phyloP scores from a whole-genome alignment of 2,329 filamentous ascomycete species.

The Exophiala alcalophila region DNA sequence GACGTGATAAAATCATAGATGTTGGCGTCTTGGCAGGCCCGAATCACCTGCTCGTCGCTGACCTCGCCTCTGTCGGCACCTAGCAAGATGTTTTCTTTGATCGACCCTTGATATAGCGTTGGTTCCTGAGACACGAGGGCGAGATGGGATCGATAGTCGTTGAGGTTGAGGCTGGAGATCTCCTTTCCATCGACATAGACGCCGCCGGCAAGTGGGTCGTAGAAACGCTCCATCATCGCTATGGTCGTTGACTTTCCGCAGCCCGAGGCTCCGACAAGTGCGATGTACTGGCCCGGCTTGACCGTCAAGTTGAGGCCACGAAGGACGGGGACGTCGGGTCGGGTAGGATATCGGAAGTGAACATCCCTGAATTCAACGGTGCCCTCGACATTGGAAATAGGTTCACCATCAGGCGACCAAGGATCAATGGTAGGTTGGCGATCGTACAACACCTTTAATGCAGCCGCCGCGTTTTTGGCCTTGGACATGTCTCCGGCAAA shows the following conservation, averaged over 20 bases:
- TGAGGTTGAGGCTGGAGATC: constrained; percentile 76
- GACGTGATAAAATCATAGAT: constrained; percentile 90
- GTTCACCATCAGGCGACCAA: constrained; percentile 69
- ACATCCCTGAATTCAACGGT: constrained; percentile 86
- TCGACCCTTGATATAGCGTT: constrained; percentile 87
- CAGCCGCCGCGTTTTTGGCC: constrained; percentile 75
- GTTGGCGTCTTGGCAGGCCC: constrained; percentile 84
- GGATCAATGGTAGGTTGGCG: constrained; percentile 76
- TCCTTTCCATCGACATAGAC: constrained; percentile 81
- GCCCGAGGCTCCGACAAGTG: constrained; percentile 83
- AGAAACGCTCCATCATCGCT: constrained; percentile 87
- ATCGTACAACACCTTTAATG: constrained; percentile 82
- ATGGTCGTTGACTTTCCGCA: constrained; percentile 96
- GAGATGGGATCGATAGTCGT: constrained; percentile 78
- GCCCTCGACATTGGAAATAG: constrained; percentile 65
- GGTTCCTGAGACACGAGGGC: constrained; percentile 93
- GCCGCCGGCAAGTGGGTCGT: constrained; percentile 77
- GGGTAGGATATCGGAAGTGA: constrained; percentile 89
- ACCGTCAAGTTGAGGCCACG: constrained; percentile 67
- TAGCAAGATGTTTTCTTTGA: constrained; percentile 85
- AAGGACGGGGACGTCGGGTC: constrained; percentile 87
- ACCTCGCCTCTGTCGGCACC: constrained; percentile 67
- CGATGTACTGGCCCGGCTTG: constrained; percentile 52
- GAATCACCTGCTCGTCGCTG: constrained; percentile 67
- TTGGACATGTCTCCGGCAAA: constrained; percentile 93